Base-by-base conservation (phyloP, 352 stramenopile genomes). In the Phytophthora brassicae region DNA sequence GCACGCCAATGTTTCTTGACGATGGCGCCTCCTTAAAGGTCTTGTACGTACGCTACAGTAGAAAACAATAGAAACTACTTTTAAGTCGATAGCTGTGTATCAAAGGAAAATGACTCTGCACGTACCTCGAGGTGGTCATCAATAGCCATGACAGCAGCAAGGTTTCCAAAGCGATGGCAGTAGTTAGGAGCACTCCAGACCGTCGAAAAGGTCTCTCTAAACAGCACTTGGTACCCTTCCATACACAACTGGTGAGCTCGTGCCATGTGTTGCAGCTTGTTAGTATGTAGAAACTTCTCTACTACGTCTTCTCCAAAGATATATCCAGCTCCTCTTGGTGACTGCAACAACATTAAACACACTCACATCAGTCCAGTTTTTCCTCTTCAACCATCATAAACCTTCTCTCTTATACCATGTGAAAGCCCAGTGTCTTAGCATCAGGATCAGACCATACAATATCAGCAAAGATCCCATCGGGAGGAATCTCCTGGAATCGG, bases 141-240 rank as follows among this genome's bases (percentile, higher is more conserved):
- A 33, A 90, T 72, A 12, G 73, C 70, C 81, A 90, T 90, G 66
- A 90, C 74, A 14, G 81, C 76, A 3, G 79, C 81, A 13, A 90
- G 64, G 63, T 90, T 90, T 44, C 81, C 81, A 66, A 90, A 90
- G 44, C 87, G 81, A 56, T 96, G 91, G 56, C 87, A 96, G 60
- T 95, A 96, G 74, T 96, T 96, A 6, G 87, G 87, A 2, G 87
- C 87, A 29, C 76, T 91, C 79, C 86, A 96, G 38, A 96, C 79
- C 8, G 87, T 96, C 14, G 82, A 88, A 53, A 92, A 89, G 2
- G 79, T 84, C 53, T 90, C 79, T 55, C 81, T 66, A 51, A 90
- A 90, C 16, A 90, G 76, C 55, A 88, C 81, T 54, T 92, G 83
- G 53, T 79, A 92, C 46, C 83, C 85, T 44, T 92, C 84, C 84